Percentiles rank a stretch among this genome's conserved stretches.
phyloP scores from a whole-genome alignment of 306 rosid genomes.

The Castanopsis chinensis region DNA sequence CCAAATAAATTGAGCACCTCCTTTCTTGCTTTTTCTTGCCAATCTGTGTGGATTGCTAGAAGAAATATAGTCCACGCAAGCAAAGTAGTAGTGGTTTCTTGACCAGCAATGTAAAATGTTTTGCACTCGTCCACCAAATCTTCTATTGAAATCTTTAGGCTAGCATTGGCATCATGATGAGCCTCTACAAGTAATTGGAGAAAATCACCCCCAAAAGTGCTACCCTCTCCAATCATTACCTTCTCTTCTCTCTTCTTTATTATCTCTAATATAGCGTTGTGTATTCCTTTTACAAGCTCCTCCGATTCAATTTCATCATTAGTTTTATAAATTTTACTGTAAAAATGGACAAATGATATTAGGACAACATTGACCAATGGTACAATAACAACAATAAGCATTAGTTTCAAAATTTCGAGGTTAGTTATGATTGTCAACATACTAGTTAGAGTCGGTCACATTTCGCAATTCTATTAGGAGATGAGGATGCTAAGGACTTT shows the following conservation, averaged over 20 bases:
- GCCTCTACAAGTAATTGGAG: conserved; percentile 27
- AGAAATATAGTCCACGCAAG: conserved; percentile 30
- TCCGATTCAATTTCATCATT: conserved; percentile 18
- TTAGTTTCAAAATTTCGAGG: too few species aligned
- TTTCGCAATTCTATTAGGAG: too few species aligned
- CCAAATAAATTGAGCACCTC: conserved; percentile 2
- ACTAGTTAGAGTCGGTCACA: too few species aligned
- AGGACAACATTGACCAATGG: too few species aligned
- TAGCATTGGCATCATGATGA: conserved; percentile 14
- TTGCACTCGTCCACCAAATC: conserved; percentile 34
- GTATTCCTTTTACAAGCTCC: conserved; percentile 8
- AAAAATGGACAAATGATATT: background rate
- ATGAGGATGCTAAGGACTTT: background rate
- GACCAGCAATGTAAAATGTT: conserved; percentile 26
- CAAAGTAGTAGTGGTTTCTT: conserved; percentile 30
- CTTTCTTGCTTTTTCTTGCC: conserved; percentile 37
- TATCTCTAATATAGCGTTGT: background rate
- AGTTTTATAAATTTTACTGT: conserved; percentile 27
- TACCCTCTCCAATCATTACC: conserved; percentile 5
- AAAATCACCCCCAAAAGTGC: conserved; percentile 26
- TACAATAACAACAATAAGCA: too few species aligned
- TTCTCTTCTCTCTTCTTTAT: conserved; percentile 22
- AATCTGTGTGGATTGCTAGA: conserved; percentile 30
- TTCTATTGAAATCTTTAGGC: conserved; percentile 14
- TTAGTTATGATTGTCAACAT: too few species aligned